Evolutionary conservation across 2,329 filamentous ascomycete species (phyloP).

Genomic region (Trichoderma koningiopsis): DNA sequence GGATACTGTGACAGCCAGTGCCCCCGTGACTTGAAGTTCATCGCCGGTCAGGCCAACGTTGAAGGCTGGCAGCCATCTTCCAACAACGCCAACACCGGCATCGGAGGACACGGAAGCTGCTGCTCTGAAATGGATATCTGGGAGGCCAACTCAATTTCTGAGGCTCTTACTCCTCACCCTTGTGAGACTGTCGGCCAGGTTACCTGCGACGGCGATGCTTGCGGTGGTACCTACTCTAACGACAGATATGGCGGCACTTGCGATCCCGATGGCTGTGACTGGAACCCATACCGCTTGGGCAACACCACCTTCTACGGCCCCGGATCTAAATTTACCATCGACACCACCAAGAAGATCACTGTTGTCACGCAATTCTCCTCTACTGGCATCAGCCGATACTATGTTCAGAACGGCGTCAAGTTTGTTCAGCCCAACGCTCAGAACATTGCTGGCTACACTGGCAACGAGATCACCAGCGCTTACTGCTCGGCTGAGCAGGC

Average conservation of each 20-base stretch:
- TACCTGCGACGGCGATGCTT: slow-evolving; percentile 53
- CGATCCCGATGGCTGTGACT: slow-evolving; percentile 71
- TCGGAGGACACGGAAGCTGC: slow-evolving; percentile 57
- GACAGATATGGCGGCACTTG: slow-evolving; percentile 64
- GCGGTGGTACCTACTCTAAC: slow-evolving; percentile 55
- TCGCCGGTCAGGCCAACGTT: slow-evolving; percentile 57
- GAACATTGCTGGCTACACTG: slow-evolving; percentile 42
- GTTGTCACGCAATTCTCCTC: slow-evolving; percentile 67
- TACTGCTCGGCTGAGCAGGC: slow-evolving; percentile 63
- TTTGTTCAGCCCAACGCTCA: slow-evolving; percentile 57
- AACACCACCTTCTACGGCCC: slow-evolving; percentile 63
- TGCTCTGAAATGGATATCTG: slow-evolving; percentile 66
- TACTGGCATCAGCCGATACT: slow-evolving; percentile 63
- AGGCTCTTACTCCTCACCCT: slow-evolving; percentile 66
- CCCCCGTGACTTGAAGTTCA: slow-evolving; percentile 59
- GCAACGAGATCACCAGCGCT: slow-evolving; percentile 55
- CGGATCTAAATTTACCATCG: slow-evolving; percentile 55
- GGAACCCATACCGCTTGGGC: slow-evolving; percentile 69
- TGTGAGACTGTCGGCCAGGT: slow-evolving; percentile 55
- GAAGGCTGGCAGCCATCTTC: slow-evolving; percentile 54
- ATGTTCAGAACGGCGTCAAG: slow-evolving; percentile 59
- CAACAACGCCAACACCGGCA: slow-evolving; percentile 57
- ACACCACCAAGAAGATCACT: slow-evolving; percentile 62
- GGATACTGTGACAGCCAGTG: slow-evolving; percentile 57
- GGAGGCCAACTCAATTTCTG: slow-evolving; percentile 67